Conservation (phyloP, 2,329 filamentous ascomycete species). For the Fusarium annulatum region DNA sequence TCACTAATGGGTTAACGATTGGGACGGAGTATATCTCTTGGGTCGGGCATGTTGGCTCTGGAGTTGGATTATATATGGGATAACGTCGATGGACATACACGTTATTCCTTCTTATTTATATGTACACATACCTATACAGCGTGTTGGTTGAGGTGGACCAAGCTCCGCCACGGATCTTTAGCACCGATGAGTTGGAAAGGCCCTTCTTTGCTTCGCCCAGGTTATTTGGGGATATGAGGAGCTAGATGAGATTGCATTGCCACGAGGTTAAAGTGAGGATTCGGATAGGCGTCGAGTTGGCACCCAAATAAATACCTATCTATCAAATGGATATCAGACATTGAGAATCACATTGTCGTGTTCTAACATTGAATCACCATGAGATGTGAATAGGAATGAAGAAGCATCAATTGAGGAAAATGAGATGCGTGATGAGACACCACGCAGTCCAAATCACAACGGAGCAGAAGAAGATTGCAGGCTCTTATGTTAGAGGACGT, state of each 20-base stretch:
- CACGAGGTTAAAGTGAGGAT: slow-evolving; percentile 80
- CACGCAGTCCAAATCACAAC: slow-evolving; percentile 20
- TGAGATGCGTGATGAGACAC: slow-evolving; percentile 11
- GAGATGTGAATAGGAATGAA: not conserved
- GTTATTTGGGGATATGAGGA: slow-evolving; percentile 23
- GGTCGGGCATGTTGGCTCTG: slow-evolving; percentile 47
- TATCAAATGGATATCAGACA: slow-evolving; percentile 48
- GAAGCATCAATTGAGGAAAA: not conserved
- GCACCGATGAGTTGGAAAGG: slow-evolving; percentile 74
- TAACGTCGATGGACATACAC: slow-evolving; percentile 49
- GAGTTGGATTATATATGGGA: slow-evolving; percentile 48
- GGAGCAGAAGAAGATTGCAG: slow-evolving; percentile 2
- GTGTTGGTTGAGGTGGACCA: slow-evolving; percentile 64
- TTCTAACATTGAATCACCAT: slow-evolving; percentile 14
- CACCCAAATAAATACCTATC: slow-evolving; percentile 55
- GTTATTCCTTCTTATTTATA: slow-evolving; percentile 60
- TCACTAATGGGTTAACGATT: slow-evolving; percentile 42
- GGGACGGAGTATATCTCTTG: slow-evolving; percentile 44
- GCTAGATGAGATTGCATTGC: slow-evolving; percentile 57
- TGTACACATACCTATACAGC: slow-evolving; percentile 51
- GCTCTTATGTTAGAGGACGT: slow-evolving; percentile 5
- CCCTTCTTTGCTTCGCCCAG: slow-evolving; percentile 47
- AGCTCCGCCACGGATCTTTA: slow-evolving; percentile 72
- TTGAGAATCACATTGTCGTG: slow-evolving; percentile 29
- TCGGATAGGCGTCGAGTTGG: slow-evolving; percentile 71